These are phyloP conservation scores for Suhomyces ambrosiae DNA, from an alignment of 1,139 yeast genomes.

Conservation along the genomic window DNA sequence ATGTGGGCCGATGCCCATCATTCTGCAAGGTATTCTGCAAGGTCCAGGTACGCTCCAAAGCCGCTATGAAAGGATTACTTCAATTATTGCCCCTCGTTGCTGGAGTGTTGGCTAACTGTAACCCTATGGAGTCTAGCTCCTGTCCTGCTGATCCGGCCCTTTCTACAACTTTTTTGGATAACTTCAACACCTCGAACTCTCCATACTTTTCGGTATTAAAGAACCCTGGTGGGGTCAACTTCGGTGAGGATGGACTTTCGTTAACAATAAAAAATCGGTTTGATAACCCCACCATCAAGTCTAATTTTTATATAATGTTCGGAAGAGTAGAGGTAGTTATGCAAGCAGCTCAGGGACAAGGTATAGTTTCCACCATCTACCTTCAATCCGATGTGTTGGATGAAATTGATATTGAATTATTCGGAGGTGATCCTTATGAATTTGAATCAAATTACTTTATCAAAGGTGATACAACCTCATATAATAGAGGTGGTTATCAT, in stretches of 20 bases:
- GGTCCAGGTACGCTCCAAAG: not conserved
- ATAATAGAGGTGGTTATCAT: constrained; percentile 78
- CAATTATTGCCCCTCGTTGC: constrained; percentile 8
- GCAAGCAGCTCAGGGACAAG: constrained; percentile 73
- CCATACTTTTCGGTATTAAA: constrained; percentile 37
- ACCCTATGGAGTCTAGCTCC: constrained; percentile 30
- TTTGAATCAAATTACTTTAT: constrained; percentile 83
- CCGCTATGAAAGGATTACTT: constrained; percentile 4
- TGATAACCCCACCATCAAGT: constrained; percentile 75
- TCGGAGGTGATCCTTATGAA: constrained; percentile 72
- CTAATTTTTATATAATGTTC: constrained; percentile 82
- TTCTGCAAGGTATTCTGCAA: too few species aligned
- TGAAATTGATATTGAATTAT: constrained; percentile 84
- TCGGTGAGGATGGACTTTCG: constrained; percentile 51
- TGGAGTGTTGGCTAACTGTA: constrained; percentile 26
- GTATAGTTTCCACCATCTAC: constrained; percentile 77
- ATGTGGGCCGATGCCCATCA: not conserved
- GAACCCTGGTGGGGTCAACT: constrained; percentile 30
- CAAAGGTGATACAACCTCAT: constrained; percentile 75
- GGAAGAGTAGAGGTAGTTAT: constrained; percentile 76
- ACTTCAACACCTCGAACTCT: constrained; percentile 44
- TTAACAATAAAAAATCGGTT: constrained; percentile 60
- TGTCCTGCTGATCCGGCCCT: constrained; percentile 56
- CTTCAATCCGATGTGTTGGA: constrained; percentile 85
- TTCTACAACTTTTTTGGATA: constrained; percentile 53